Conservation (phyloP, 371 early-diverging fungal species). For the Lichtheimia ramosa region DNA sequence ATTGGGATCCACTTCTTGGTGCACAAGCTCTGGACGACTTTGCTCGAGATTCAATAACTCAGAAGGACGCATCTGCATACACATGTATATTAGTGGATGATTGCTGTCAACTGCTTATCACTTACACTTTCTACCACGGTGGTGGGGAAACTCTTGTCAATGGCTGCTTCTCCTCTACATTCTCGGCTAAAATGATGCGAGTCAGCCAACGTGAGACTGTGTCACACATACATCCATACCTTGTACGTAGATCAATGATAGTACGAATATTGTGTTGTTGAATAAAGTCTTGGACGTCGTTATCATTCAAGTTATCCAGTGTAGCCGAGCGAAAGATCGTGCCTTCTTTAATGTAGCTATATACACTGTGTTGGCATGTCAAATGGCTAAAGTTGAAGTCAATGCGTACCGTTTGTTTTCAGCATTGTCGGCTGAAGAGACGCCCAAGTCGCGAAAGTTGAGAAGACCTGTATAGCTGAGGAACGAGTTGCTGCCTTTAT, state of each 20-base stretch:
- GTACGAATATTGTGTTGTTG: constrained; percentile 20
- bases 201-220: background rate
- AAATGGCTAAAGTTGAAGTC: background rate
- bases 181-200: constrained; percentile 7
- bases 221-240: constrained; percentile 8
- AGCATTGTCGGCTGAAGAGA: constrained; percentile 10
- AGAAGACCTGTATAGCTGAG: constrained; percentile 9
- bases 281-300: constrained; percentile 20
- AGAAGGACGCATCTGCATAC: background rate
- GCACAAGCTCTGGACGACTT: background rate
- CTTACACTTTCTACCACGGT: constrained; percentile 11
- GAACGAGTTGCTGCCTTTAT: background rate
- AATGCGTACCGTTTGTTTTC: constrained; percentile 6
- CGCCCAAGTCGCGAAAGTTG: constrained; percentile 21
- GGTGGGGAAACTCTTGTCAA: constrained; percentile 17
- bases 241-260: constrained; percentile 31
- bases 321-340: constrained; percentile 31
- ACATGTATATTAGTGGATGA: too few relatives aligned
- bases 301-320: constrained; percentile 19
- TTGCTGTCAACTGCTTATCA: too few relatives aligned
- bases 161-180: constrained; percentile 5
- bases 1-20: background rate
- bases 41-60: background rate
- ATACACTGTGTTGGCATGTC: background rate
- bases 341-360: constrained; percentile 27